Base-by-base conservation (phyloP, 768 basidiomycete species). In the Russula dissimulans region DNA sequence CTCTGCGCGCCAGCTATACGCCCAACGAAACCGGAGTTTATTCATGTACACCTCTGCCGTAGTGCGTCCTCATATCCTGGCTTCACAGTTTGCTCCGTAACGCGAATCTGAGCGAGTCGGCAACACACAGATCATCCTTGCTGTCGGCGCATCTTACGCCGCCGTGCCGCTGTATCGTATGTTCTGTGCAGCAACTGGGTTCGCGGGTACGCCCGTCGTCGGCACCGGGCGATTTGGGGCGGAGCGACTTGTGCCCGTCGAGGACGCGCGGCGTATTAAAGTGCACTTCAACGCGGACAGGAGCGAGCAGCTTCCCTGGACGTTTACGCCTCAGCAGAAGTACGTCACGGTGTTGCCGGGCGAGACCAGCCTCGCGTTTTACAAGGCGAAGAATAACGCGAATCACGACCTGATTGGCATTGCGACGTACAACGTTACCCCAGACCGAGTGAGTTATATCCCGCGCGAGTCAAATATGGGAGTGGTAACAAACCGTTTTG, bases 401-500 rank as follows among this genome's bases (percentile, higher is more conserved):
- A 75, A 84, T 50, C 78, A 87, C 65, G 97, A 98, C 70, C 83
- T 99, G 55, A 95, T 99, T 68, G 97, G 97, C 1, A 98, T 99
- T 71, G 95, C 95, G 38, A 98, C 97, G 5, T 99, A 99, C 71
- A 99, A 98, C 73, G 95, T 97, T 63, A 95, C 95, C 0, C 97
- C 97, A n/a, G 91, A 92, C 70, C 81, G 95, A 72, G 95, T 97
- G 69, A 48, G 87, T 76, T 10, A 10, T 36, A 10, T 36, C 34
- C 10, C 7, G 3, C 34, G 1, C 34, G 10, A 36, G 10, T 7
- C 34, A 10, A 36, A 36, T 36, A 44, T 34, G 18, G 6, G 42
- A n/a, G 42, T n/a, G 31, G 22, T 45, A 54, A 60, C 26, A 32
- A 39, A 34, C 31, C 14, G 17, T 47, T 52, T 29, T 26, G 22